Base-by-base conservation (phyloP, 2,329 filamentous ascomycete genomes). In the Podosphaera aphanis region DNA sequence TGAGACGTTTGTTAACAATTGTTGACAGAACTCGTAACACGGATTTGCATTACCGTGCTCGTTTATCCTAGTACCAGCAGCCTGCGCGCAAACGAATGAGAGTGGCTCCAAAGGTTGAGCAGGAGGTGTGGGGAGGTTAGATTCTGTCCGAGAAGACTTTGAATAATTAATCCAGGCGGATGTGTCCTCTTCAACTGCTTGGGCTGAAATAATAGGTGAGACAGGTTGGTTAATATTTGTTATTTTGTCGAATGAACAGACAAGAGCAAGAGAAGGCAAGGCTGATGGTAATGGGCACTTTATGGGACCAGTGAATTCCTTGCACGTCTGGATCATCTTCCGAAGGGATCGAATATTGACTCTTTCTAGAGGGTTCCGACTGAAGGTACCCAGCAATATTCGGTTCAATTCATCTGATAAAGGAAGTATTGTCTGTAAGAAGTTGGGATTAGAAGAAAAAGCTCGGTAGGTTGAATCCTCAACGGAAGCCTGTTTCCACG, bases 381-480 rank as follows among this genome's bases (percentile, higher is more conserved):
- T 79, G 62, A 98, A 98, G 56, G 95, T 82, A 57, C 80, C 75
- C 53, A 76, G 77, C 56, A 98, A 66, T 52, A 98, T 92, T 59
- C 74, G 69, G 65, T 94, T 86, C 60, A 95, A 70, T 59, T 94
- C 86, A 59, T 83, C 71, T 47, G 90, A 86, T 57, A 98, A 65
- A 19, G 90, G 88, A 47, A 98, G 71, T 56, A 98, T 98, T 50
- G 84, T 82, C 67, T 85, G 81, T 53, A 98, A 67, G 62, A 95
- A 98, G 59, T 80, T 78, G 50, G 76, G 75, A 59, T 85, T 84
- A 66, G 79, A 79, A 55, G 82, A 73, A 64, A 82, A 95, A 46
- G 86, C 86, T 57, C 81, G 76, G 71, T 95, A 98, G 40, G 90
- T 95, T 52, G 84, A 84, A 63, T 98, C 90, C 62, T 93, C 84